Evolutionary conservation across 2,329 filamentous ascomycete species (phyloP), one percentile per base, ranked within the genome.

Genomic region (Onygena corvina): DNA sequence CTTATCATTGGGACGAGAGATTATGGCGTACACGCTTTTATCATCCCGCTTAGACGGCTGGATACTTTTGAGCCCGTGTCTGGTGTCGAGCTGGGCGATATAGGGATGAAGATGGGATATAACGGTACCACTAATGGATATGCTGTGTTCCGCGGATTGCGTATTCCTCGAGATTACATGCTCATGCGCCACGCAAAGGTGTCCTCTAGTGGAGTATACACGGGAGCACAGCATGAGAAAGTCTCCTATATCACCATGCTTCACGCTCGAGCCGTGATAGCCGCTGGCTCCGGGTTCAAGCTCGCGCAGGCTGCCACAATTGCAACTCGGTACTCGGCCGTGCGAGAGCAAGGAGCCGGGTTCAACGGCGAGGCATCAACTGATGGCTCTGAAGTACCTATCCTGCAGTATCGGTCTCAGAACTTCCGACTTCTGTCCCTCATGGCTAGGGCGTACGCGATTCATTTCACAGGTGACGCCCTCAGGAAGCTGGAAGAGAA

Each of bases 191-290:
- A 63, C 47, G 56, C 60, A 3, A 51, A 56, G 34, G 57, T 67
- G 16, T 50, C 49, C 12, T 35, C 53, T 16, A 54, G 60, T 21
- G 64, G 64, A 20, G 54, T 45, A 5, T 66, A 66, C 47, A 53
- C 53, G 7, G 34, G 50, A 5, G 47, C 57, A 4, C 57, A 57
- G 38, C 60, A 63, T 31, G 54, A 57, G 30, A 63, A 65, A 34
- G 56, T 62, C 48, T 53, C 62, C 1, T 66, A 64, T 42, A 59
- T 59, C 3, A 59, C 58, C 12, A 64, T 65, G 63, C 54, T 65
- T 7, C 57, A 57, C 16, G 55, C 60, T 5, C 58, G 64, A 9
- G 53, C 54, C 5, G 52, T 57, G 11, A 61, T 67, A 27, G 55
- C 59, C 3, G 53, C 54, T 18, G 52, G 51, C 18, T 51, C 53